Base-by-base conservation (phyloP, 2,329 filamentous ascomycete genomes). In the Diaporthe citrichinensis region DNA sequence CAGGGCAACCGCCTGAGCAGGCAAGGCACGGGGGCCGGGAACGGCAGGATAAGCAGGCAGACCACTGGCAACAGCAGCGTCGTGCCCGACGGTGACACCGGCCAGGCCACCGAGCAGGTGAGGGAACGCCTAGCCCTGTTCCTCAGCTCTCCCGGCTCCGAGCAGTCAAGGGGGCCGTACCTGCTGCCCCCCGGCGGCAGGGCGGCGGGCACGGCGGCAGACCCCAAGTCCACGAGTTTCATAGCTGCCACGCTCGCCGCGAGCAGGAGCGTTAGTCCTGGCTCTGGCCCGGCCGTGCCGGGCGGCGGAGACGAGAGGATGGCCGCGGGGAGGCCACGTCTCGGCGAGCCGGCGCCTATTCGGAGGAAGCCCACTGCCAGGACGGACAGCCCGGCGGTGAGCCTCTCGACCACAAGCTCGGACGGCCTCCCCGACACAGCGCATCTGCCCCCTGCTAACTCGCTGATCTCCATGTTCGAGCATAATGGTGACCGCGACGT, bases 401-500 rank as follows among this genome's bases (percentile, higher is more conserved):
- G 77, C 28, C 80, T 79, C 31, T 83, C 83, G 25, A 76, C 80
- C 4, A 74, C 79, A 34, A 83, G 82, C 73, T 53, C 39, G 28
- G 77, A 82, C 55, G 84, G 85, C 49, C 77, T 84, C 23, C 84
- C 87, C 17, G 90, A 94, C 80, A 89, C 89, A 14, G 88, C 86
- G 1, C 86, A 91, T 8, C 92, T 94, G 68, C 85, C 89, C 34
- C 88, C 93, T 0, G 92, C 93, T 0, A 90, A 87, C 4, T 90
- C 91, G 6, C 85, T 95, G 28, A 92, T 95, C 72, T 90, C 90
- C 53, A 88, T 94, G 84, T 95, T 95, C 78, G 93, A 95, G 83
- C 86, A 88, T 77, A 87, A 77, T 74, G 77, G 76, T 28, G 68
- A 78, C 8, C 75, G 53, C 20, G 69, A 77, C 23, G 79, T 78